A percentile compares a stretch with the other conserved stretches of the same genome.
Evolutionary conservation across 345 rosid genomes (phyloP).

Genomic region (Brassica nigra): DNA sequence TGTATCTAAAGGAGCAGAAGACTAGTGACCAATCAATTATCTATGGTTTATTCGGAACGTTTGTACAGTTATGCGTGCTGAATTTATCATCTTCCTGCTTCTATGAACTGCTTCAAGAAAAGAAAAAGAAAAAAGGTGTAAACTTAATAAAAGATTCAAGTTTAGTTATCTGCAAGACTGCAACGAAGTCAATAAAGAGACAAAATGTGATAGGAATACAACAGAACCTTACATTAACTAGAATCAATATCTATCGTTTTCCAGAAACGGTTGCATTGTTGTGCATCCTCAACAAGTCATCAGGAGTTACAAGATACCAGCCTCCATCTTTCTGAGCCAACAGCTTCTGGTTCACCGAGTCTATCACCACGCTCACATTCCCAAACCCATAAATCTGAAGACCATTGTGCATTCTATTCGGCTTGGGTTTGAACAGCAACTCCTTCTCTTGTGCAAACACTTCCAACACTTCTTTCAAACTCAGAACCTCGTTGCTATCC

Average conservation of each 20-base stretch:
- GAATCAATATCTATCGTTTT: conserved; percentile 45
- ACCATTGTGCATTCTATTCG: conserved; percentile 77
- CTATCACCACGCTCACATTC: conserved; percentile 70
- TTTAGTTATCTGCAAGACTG: background rate
- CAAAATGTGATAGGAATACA: conserved; percentile 17
- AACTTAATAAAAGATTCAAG: background rate
- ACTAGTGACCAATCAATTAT: conserved; percentile 42
- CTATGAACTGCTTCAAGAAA: background rate
- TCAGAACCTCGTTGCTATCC: conserved; percentile 54
- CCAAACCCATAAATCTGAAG: conserved; percentile 91
- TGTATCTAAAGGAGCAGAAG: conserved; percentile 54
- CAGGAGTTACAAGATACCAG: conserved; percentile 73
- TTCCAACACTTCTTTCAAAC: conserved; percentile 83
- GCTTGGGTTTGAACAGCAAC: conserved; percentile 76
- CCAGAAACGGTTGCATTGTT: conserved; percentile 48
- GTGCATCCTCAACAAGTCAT: conserved; percentile 76
- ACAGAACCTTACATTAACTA: background rate
- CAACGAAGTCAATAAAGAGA: background rate
- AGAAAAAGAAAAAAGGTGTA: background rate
- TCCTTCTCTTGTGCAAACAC: conserved; percentile 80
- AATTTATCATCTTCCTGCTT: background rate
- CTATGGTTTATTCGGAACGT: background rate
- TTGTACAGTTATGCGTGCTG: conserved; percentile 33
- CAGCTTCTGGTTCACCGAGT: conserved; percentile 65
- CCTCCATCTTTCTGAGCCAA: conserved; percentile 73